Base-by-base conservation (phyloP, 192 early-diverging fungal species). In the Jimgerdemannia lactiflua region DNA sequence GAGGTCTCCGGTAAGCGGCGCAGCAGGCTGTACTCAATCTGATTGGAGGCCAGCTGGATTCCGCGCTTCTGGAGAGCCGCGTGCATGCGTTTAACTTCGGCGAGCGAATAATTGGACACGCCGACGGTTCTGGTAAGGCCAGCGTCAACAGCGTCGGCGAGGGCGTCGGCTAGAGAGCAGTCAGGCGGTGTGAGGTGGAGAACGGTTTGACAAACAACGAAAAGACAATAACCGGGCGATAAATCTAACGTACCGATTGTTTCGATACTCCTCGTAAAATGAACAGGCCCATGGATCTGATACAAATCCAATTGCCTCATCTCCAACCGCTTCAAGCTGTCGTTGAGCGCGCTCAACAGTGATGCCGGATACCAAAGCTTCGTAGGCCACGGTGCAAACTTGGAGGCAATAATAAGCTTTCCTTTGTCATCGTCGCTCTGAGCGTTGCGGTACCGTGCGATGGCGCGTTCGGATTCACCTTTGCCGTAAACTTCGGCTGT, bases 1-100 rank as follows among this genome's bases (percentile, higher is more conserved):
- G 91, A 86, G 3, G 78, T 86, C 79, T 92, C 90, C n/a, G 91
- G 89, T 49, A 89, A 81, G 11, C 83, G 80, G 7, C 88, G 82
- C 84, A 92, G 87, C 4, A 91, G 84, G 59, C 84, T 84, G 66
- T 65, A 85, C 11, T 81, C 80, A 39, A 87, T 80, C 63, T 87
- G 85, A 43, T 83, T 86, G 18, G 80, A 84, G 7, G 85, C 86
- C 17, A 87, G 73, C 20, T 78, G 85, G 44, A 86, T 78, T 8
- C 77, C 75, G 43, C 82, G 81, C 70, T 79, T 82, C 20, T 78
- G 74, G 41, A 86, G 75, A 4, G 83, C 79, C n/a, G 76, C 70
- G 66, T 87, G 85, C 82, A 87, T 84, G 4, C 79, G 68, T 8
- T 77, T 72, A 4, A 77, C 70, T 66, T 87, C 78, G 19, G 76